Evolutionary conservation across 257 asterid genomes (phyloP), one percentile per base, ranked within the genome.

Genomic region (Dorcoceras hygrometricum): DNA sequence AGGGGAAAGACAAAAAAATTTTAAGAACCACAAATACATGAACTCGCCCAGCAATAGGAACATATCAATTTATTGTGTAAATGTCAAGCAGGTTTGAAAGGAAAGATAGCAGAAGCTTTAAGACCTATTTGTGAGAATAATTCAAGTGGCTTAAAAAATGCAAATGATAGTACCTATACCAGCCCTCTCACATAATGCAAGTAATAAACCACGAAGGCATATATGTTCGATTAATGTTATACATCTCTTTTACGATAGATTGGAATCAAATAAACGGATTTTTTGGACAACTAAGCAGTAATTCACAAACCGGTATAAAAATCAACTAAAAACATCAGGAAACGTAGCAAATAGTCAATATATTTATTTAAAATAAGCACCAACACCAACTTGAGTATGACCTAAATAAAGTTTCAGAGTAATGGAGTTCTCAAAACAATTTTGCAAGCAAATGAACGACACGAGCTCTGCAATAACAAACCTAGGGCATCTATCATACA

Each of bases 21-120:
- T 36, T 48, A 36, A 53, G 43, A 68, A 67, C 65, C 57, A 63
- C 5, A 61, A 75, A 59, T 70, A 57, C 23, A 46, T 26, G 53
- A 65, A 62, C 5, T 28, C 48, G 66, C 65, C 11, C 39, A 64
- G 60, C 31, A 23, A 57, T 24, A 50, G 66, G 58, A 18, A 65
- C 20, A 58, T 69, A 69, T 29, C 56, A 32, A 62, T 36, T 34
- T 59, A 57, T 59, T 54, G 2, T 14, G 53, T 25, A 59, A 61
- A 66, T 0, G 48, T 12, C 56, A 66, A 23, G 34, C 12, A 36
- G 57, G 27, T 8, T 54, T 36, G 31, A 25, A 59, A 18, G 19
- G 43, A 32, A 68, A 68, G 51, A 36, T 63, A 20, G 46, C 71
- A 31, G 26, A 24, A 14, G 6, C 59, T 48, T 57, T 50, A 19